A percentile compares a stretch with the other conserved stretches of the same genome.
phyloP scores from a whole-genome alignment of 2,329 filamentous ascomycete genomes.

The Nemania abortiva region DNA sequence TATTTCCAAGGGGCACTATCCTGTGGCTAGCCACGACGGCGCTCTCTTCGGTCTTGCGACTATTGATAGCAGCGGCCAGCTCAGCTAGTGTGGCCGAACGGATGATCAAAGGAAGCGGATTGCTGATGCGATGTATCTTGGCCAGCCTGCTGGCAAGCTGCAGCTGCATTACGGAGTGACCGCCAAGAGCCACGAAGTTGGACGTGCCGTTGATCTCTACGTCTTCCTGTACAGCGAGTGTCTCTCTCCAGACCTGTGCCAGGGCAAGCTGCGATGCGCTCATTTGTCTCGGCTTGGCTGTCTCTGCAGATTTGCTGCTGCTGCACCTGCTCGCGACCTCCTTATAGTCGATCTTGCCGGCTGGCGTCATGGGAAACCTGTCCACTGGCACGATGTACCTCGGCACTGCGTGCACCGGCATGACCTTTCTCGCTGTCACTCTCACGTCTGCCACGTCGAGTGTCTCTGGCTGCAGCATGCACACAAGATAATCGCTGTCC shows the following conservation, averaged over 20 bases:
- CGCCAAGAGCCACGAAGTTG: conserved; percentile 17
- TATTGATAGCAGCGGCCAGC: neutral
- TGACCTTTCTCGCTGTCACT: too few species aligned
- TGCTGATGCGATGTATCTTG: neutral
- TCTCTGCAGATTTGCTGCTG: neutral
- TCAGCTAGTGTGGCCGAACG: neutral
- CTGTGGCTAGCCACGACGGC: too few species aligned
- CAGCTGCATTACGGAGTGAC: conserved; percentile 13
- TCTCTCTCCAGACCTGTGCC: neutral
- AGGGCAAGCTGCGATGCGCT: too few species aligned
- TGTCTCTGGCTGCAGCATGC: neutral
- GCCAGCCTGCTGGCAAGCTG: neutral
- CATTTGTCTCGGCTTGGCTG: neutral
- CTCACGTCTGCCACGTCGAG: neutral
- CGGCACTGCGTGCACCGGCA: conserved; percentile 7
- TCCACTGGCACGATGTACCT: neutral
- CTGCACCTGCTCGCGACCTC: neutral
- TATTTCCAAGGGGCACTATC: neutral
- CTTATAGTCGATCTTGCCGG: conserved; percentile 29
- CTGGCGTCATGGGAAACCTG: conserved; percentile 17
- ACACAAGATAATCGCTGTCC: neutral
- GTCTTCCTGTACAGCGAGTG: neutral
- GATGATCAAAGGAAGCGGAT: conserved; percentile 9
- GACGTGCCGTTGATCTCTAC: neutral
- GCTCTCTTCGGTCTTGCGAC: too few species aligned